Evolutionary conservation across 1,139 yeast genomes (phyloP), one percentile per base, ranked within the genome.

Genomic region (Candida glucosophila): DNA sequence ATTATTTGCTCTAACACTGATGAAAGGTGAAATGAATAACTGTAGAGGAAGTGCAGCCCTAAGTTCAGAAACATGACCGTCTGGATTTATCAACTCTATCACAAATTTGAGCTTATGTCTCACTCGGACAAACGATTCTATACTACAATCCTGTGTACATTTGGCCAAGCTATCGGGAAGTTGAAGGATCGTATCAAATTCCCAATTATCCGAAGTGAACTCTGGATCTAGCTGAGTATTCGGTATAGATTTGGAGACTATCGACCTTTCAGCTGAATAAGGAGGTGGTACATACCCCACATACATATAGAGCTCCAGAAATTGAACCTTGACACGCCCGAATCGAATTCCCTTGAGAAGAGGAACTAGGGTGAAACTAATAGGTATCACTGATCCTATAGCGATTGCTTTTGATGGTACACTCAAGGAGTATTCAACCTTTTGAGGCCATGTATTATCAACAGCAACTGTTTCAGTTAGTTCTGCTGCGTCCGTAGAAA

Each of bases 401-500:
- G 97, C 94, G 18, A 85, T 72, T 0, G 97, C 95, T 44, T 82
- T 78, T 10, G 88, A 67, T 0, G 97, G 96, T 6, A 83, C 77
- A 32, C 82, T 80, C 29, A 90, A 72, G 2, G 90, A 73, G 51
- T 90, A 90, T 43, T 92, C 97, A 24, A 90, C 83, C 49, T 90
- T 90, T 24, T 73, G 62, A 3, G 98, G 97, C 99, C 99, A 92
- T 0, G 90, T 78, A 48, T 90, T 90, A 45, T 86, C 95, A 13
- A 90, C 94, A 0, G 95, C 86, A 38, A 86, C 82, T 0, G 97
- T 85, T 52, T 90, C 97, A 0, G 92, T 69, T 22, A 88, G 60
- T 44, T 92, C 98, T 2, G 83, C 71, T 0, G 94, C 73, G 51
- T 88, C 97, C 1, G 94, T 72, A 1, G 95, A 77, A 31, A 88